phyloP scores from a whole-genome alignment of 2,329 filamentous ascomycete species.

The Cytospora mali region DNA sequence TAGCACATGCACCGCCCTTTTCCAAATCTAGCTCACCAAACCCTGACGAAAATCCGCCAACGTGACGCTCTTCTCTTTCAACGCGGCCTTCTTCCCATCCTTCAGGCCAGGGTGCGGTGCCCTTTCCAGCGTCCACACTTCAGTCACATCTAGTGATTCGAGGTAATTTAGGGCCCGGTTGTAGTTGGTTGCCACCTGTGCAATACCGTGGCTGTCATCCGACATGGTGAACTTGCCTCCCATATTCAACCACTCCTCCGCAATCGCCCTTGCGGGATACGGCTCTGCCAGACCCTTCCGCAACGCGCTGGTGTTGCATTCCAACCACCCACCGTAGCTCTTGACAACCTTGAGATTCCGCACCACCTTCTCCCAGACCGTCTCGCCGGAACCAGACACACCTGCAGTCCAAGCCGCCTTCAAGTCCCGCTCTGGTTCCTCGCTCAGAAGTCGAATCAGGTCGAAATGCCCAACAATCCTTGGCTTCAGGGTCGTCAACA shows the following conservation, averaged over 20 bases:
- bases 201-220: conserved; percentile 90
- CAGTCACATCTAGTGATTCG: conserved; percentile 62
- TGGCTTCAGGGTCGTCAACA: conserved; percentile 74
- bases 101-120: conserved; percentile 36
- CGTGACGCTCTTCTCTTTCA: conserved; percentile 49
- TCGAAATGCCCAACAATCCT: conserved; percentile 92
- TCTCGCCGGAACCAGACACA: conserved; percentile 28
- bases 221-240: conserved; percentile 87
- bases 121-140: conserved; percentile 61
- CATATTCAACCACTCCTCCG: conserved; percentile 73
- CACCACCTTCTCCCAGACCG: conserved; percentile 73
- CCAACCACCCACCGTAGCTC: conserved; percentile 78
- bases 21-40: too few species aligned
- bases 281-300: conserved; percentile 90
- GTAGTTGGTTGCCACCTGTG: conserved; percentile 88
- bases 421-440: conserved; percentile 65
- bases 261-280: conserved; percentile 80
- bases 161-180: conserved; percentile 70
- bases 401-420: conserved; percentile 47
- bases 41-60: conserved; percentile 44
- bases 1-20: too few species aligned
- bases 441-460: conserved; percentile 79
- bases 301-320: conserved; percentile 85
- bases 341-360: conserved; percentile 74
- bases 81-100: conserved; percentile 37